phyloP scores from a whole-genome alignment of 495 filamentous ascomycete genomes.

The Xeromyces bisporus region DNA sequence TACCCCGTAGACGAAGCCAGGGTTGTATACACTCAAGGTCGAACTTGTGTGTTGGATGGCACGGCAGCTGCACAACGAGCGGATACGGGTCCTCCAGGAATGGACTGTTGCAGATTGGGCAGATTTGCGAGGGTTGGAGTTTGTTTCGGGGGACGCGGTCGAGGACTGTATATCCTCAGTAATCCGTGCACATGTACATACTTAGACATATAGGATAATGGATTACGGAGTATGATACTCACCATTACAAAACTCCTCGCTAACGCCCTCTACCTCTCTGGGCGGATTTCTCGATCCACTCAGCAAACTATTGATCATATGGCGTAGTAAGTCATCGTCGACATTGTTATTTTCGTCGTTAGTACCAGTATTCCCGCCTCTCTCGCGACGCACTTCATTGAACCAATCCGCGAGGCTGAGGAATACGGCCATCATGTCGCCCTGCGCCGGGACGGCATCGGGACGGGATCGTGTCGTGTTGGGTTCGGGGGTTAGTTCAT shows the following conservation, averaged over 20 bases:
- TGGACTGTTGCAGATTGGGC: constrained; percentile 71
- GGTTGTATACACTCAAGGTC: constrained; percentile 91
- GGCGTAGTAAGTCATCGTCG: constrained; percentile 33
- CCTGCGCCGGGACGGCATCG: constrained; percentile 53
- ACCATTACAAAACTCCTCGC: constrained; percentile 62
- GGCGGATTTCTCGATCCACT: constrained; percentile 48
- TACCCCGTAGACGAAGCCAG: constrained; percentile 77
- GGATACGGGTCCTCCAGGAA: constrained; percentile 67
- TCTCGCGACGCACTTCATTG: constrained; percentile 28
- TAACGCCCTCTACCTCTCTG: constrained; percentile 51
- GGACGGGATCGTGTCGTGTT: constrained; percentile 25
- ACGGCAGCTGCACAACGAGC: constrained; percentile 76
- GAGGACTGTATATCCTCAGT: constrained; percentile 29
- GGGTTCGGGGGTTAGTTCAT: constrained; percentile 40
- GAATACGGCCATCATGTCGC: constrained; percentile 48
- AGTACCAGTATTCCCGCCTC: constrained; percentile 5
- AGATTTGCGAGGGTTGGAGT: constrained; percentile 50
- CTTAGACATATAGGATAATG: too few relatives aligned
- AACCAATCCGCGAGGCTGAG: constrained; percentile 44
- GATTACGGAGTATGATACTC: too few relatives aligned
- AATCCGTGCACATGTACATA: neutral
- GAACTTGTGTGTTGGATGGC: constrained; percentile 64
- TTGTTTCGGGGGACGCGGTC: constrained; percentile 60
- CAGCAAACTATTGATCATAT: constrained; percentile 47
- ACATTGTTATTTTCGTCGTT: constrained; percentile 5